Percentiles rank a stretch among this genome's conserved stretches.
phyloP scores from a whole-genome alignment of 352 stramenopile species.

The Globisporangium alternatum region DNA sequence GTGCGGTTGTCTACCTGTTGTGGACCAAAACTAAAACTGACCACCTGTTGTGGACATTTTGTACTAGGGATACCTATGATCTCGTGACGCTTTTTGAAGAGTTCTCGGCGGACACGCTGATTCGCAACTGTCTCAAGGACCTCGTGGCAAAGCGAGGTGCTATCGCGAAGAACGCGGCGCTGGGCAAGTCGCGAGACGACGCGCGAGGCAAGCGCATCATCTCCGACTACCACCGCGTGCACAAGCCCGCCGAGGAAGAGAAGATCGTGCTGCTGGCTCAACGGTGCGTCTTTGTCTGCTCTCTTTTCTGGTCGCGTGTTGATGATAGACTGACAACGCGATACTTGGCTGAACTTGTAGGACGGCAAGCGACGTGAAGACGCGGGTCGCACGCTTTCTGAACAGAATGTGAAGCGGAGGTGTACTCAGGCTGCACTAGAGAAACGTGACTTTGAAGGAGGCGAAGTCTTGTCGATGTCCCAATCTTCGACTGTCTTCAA shows the following conservation, averaged over 20 bases:
- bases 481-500: neutral
- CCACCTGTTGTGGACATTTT: neutral
- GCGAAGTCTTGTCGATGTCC: no score
- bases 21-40: neutral
- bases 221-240: conserved; percentile 64
- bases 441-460: no score
- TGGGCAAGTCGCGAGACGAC: conserved; percentile 70
- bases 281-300: conserved; percentile 26
- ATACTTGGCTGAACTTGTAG: conserved; percentile 6
- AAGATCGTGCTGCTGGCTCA: conserved; percentile 43
- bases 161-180: conserved; percentile 56
- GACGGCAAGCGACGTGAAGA: conserved; percentile 11
- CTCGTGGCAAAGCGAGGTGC: conserved; percentile 50
- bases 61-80: conserved; percentile 28
- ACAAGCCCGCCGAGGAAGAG: conserved; percentile 47
- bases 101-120: conserved; percentile 28
- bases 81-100: conserved; percentile 43
- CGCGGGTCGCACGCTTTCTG: conserved; percentile 18
- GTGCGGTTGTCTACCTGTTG: neutral
- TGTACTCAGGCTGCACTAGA: no score
- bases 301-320: neutral
- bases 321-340: neutral
- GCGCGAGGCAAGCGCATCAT: conserved; percentile 66
- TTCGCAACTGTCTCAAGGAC: conserved; percentile 57
- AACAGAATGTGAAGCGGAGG: conserved; percentile 9